Evolutionary conservation across 1,139 yeast species (phyloP), one percentile per base, ranked within the genome.

Genomic region (Kurtzmaniella natalensis): DNA sequence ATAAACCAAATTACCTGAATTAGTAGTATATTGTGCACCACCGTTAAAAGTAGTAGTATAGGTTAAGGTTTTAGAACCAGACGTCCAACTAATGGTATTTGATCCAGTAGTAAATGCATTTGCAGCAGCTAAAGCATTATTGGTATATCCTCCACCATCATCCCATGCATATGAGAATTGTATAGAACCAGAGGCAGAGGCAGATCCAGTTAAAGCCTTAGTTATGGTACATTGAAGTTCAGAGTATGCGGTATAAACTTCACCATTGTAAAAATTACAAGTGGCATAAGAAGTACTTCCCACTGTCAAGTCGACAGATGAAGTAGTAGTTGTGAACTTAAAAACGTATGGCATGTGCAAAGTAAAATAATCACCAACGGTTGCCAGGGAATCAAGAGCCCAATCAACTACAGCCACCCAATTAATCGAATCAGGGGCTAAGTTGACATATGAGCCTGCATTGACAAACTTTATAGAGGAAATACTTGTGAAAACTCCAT

Each of bases 341-440:
- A 48, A 60, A 3, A 56, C 65, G 44, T 61, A 50, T 3, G 64
- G 64, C 43, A 61, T 40, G 15, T 36, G 36, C 32, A 61, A 53
- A 1, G 54, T 44, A 42, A 61, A 60, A 6, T 64, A 58, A 38
- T 61, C 67, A 11, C 64, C 64, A 1, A 61, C 37, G 2, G 35
- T 23, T 2, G 51, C 47, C 1, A 42, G 35, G 5, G 47, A 18
- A 10, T 37, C 32, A 7, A 61, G 42, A 1, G 32, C 24, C 66
- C 66, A 61, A 3, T 39, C 35, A 11, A 60, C 34, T 1, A 45
- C 39, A 2, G 55, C 57, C 10, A 36, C 29, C 64, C 64, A 60
- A 40, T 41, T 48, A 1, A 59, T 57, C 18, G 31, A 31, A 13
- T 28, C 17, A 0, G 59, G 59, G 2, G 38, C 36, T 11, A 24